Evolutionary conservation across 1,139 yeast species (phyloP).

Genomic region (Debaryomyces coudertii): DNA sequence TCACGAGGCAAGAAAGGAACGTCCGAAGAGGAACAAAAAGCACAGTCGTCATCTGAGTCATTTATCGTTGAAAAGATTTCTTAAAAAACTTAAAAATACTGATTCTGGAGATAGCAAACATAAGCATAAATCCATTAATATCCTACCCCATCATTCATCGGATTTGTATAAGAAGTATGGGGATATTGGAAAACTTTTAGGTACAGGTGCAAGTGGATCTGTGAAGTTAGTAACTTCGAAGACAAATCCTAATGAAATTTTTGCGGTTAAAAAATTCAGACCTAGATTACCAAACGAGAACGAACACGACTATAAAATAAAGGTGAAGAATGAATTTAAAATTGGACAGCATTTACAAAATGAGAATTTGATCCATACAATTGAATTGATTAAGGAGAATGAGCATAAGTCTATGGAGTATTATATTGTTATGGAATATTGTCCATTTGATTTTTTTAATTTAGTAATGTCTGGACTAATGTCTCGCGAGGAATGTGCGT

Average conservation of each 20-base stretch:
- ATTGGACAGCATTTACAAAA: conserved; percentile 65
- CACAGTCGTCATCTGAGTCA: conserved; percentile 22
- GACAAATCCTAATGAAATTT: conserved; percentile 49
- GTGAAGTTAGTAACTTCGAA: conserved; percentile 60
- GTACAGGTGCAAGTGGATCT: conserved; percentile 80
- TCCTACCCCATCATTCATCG: conserved; percentile 17
- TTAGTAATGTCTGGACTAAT: conserved; percentile 75
- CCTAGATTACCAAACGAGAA: conserved; percentile 54
- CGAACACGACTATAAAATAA: conserved; percentile 57
- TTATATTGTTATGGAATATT: conserved; percentile 74
- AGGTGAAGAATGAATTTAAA: conserved; percentile 68
- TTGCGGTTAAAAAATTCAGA: conserved; percentile 73
- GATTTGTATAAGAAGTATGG: conserved; percentile 55
- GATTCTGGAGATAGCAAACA: conserved; percentile 13
- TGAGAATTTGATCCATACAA: conserved; percentile 64
- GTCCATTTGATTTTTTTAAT: conserved; percentile 74
- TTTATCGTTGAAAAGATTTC: conserved; percentile 41
- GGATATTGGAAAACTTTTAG: conserved; percentile 56
- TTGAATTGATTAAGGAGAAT: conserved; percentile 61
- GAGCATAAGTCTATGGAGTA: conserved; percentile 41
- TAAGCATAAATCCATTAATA: background rate
- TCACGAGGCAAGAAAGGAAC: background rate
- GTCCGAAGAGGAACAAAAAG: background rate
- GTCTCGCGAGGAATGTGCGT: conserved; percentile 58
- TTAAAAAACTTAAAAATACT: conserved; percentile 39